Conservation (phyloP, 371 early-diverging fungal species). For the Batkoa obscura region DNA sequence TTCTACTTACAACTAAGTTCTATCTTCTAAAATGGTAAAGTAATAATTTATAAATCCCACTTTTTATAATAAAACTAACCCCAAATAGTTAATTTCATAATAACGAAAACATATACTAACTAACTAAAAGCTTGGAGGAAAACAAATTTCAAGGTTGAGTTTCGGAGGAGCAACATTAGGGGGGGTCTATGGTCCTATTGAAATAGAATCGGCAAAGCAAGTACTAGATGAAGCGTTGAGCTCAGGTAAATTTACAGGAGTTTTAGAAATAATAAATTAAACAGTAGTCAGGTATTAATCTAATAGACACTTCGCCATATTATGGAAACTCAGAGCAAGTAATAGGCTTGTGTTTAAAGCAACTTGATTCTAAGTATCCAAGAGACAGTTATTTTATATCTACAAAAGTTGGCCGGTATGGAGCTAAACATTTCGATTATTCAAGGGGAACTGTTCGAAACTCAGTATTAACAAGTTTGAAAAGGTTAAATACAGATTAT, state of each 20-base stretch:
- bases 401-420: constrained; percentile 65
- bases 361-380: constrained; percentile 28
- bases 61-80: too few relatives aligned
- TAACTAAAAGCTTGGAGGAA: too few relatives aligned
- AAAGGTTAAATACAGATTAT: constrained; percentile 39
- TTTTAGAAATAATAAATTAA: not conserved
- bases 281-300: constrained; percentile 33
- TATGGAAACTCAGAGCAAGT: constrained; percentile 51
- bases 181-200: constrained; percentile 7
- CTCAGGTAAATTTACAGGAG: not conserved
- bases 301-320: constrained; percentile 60
- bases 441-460: constrained; percentile 24
- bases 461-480: constrained; percentile 41
- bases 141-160: constrained; percentile 6
- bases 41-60: too few relatives aligned
- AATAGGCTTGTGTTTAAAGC: constrained; percentile 36
- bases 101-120: too few relatives aligned
- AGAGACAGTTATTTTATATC: constrained; percentile 41
- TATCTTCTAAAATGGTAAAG: too few relatives aligned
- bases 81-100: too few relatives aligned
- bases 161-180: constrained; percentile 10
- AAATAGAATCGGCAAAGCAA: not conserved
- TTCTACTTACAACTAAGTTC: too few relatives aligned
- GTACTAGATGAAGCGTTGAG: constrained; percentile 10
- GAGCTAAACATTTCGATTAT: constrained; percentile 48